A percentile compares a stretch with the other conserved stretches of the same genome.
These are phyloP conservation scores for Helotiales sp. DNA, from an alignment of 2,329 filamentous ascomycete genomes.

Conservation along the genomic window DNA sequence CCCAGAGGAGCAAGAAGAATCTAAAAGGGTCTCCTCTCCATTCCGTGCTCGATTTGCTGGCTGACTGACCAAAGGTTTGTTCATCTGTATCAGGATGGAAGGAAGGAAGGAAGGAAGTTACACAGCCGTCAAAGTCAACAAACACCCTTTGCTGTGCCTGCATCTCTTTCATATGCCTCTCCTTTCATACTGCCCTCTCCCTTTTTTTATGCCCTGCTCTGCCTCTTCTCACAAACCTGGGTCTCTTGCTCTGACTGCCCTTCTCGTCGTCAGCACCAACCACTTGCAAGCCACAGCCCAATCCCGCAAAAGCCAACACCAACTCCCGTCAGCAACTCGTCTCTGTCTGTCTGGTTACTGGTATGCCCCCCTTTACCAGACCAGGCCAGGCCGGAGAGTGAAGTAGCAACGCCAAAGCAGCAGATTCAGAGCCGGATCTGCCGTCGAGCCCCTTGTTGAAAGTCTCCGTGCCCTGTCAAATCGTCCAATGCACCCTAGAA, in stretches of 20 bases:
- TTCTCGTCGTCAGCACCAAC: not conserved
- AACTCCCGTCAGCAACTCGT: slow-evolving; percentile 10
- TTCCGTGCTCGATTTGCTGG: not conserved
- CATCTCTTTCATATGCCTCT: not conserved
- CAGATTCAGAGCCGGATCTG: not conserved
- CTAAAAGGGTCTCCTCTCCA: not conserved
- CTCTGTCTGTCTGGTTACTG: too few species aligned
- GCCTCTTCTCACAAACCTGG: not conserved
- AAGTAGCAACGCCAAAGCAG: not conserved
- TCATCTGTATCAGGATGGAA: not conserved
- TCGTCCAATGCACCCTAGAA: slow-evolving; percentile 3
- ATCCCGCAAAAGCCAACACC: not conserved
- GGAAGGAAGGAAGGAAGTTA: not conserved
- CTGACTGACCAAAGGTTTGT: not conserved
- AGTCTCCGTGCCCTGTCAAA: slow-evolving; percentile 14
- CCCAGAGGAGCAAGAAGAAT: not conserved
- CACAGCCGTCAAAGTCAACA: not conserved
- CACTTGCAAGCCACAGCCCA: not conserved
- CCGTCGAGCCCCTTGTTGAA: not conserved
- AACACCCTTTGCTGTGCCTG: not conserved
- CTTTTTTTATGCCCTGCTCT: not conserved
- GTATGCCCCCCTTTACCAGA: too few species aligned
- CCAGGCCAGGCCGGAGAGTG: too few species aligned
- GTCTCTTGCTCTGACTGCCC: not conserved
- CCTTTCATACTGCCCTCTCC: not conserved